A percentile compares a stretch with the other conserved stretches of the same genome.
Evolutionary conservation across 176 grass and related monocot genomes (phyloP).

Genomic region (Poa pratensis): DNA sequence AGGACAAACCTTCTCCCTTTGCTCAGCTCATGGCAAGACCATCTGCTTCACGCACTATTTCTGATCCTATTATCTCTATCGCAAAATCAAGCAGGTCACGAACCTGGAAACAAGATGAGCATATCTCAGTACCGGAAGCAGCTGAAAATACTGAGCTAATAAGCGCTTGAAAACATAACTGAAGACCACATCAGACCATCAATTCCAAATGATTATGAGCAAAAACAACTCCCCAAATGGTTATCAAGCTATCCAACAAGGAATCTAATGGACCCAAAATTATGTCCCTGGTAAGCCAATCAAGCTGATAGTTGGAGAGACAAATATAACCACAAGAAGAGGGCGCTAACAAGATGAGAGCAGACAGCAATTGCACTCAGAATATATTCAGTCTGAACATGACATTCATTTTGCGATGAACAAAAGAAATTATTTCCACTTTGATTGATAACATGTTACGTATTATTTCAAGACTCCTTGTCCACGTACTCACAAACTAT

Average conservation of each 20-base stretch:
- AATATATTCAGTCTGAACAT: not conserved
- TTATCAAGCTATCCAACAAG: not conserved
- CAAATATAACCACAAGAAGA: not conserved
- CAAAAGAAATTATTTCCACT: too few relatives aligned
- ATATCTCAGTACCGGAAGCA: slow-evolving; percentile 23
- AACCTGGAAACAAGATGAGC: slow-evolving; percentile 62
- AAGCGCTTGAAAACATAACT: not conserved
- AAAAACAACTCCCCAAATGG: not conserved
- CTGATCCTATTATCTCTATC: slow-evolving; percentile 81
- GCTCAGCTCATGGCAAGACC: slow-evolving; percentile 86
- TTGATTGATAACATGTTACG: too few relatives aligned
- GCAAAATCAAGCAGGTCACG: slow-evolving; percentile 84
- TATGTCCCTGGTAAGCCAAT: not conserved
- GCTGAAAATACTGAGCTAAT: not conserved
- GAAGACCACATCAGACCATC: not conserved
- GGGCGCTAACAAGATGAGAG: not conserved
- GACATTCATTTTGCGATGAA: not conserved
- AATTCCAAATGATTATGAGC: not conserved
- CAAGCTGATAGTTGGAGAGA: not conserved
- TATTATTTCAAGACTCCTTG: too few relatives aligned
- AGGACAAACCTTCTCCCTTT: slow-evolving; percentile 72
- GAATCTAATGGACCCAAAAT: not conserved
- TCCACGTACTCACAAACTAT: not conserved
- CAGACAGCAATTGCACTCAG: not conserved
- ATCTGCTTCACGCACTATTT: slow-evolving; percentile 88